These are phyloP conservation scores for Coemansia sp. DNA, from an alignment of 192 early-diverging fungal species.

Conservation along the genomic window DNA sequence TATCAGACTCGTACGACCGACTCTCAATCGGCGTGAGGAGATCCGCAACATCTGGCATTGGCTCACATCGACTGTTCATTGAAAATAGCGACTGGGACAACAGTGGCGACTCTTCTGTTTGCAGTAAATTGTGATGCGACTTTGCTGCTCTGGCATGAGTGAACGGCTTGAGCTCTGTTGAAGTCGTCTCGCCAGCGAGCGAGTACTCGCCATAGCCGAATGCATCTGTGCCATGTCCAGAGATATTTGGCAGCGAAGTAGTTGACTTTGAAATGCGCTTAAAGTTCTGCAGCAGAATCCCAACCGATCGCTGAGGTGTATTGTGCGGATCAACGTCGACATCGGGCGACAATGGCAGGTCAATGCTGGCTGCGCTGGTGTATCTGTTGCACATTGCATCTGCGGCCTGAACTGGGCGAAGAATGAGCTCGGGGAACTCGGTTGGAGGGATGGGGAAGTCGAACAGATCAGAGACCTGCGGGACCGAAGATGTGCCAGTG, in stretches of 20 bases:
- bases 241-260: constrained; percentile 35
- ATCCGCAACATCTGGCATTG: constrained; percentile 32
- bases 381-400: background rate
- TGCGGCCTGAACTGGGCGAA: background rate
- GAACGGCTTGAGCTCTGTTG: background rate
- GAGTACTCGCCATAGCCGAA: constrained; percentile 1
- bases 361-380: constrained; percentile 3
- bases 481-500: background rate
- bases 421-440: constrained; percentile 4
- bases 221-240: background rate
- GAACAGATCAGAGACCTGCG: constrained; percentile 22
- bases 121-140: constrained; percentile 41
- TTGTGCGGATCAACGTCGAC: background rate
- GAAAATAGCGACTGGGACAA: constrained; percentile 44
- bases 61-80: constrained; percentile 35
- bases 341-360: background rate
- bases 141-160: constrained; percentile 22
- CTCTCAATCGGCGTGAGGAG: constrained; percentile 31
- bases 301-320: background rate
- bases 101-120: constrained; percentile 11
- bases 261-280: constrained; percentile 42
- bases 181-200: background rate
- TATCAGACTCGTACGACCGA: constrained; percentile 23
- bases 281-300: constrained; percentile 3
- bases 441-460: constrained; percentile 42